Percentiles rank a stretch among this genome's conserved stretches.
These are phyloP conservation scores for Drechmeria coniospora DNA, from an alignment of 2,329 filamentous ascomycete species.

Conservation along the genomic window DNA sequence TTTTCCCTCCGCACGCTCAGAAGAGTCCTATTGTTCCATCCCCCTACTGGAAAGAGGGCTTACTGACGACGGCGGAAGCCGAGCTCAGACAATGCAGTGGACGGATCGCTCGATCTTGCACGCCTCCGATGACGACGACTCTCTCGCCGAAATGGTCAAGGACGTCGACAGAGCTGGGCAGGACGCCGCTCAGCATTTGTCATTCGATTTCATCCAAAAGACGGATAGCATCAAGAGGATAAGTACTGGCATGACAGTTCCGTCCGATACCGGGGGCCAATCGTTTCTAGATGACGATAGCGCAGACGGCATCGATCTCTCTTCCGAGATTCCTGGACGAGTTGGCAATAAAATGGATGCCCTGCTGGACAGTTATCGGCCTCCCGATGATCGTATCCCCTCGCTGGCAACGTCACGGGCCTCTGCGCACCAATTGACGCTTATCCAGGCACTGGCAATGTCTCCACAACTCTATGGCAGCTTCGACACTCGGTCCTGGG, in stretches of 20 bases:
- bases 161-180: slow-evolving; percentile 2
- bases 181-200: slow-evolving; percentile 21
- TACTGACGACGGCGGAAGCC: slow-evolving; percentile 32
- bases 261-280: slow-evolving; percentile 16
- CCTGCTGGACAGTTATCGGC: slow-evolving; percentile 5
- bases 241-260: slow-evolving; percentile 17
- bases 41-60: slow-evolving; percentile 58
- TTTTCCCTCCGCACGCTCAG: slow-evolving; percentile 45
- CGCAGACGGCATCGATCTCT: slow-evolving; percentile 40
- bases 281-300: slow-evolving; percentile 37
- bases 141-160: slow-evolving; percentile 9
- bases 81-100: slow-evolving; percentile 30
- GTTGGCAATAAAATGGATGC: no score
- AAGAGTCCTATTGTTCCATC: slow-evolving; percentile 61
- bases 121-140: slow-evolving; percentile 26
- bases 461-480: slow-evolving; percentile 2
- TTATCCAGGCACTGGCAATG: slow-evolving; percentile 26
- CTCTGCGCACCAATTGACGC: slow-evolving; percentile 31
- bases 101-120: slow-evolving; percentile 38
- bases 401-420: slow-evolving; percentile 11
- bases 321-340: slow-evolving; percentile 47
- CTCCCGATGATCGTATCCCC: slow-evolving; percentile 21
- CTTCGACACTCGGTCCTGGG: no score
- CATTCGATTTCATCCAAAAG: slow-evolving; percentile 39
- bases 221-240: slow-evolving; percentile 35